These are phyloP conservation scores for Fusarium sp. DNA, from an alignment of 2,329 filamentous ascomycete species.

Conservation along the genomic window DNA sequence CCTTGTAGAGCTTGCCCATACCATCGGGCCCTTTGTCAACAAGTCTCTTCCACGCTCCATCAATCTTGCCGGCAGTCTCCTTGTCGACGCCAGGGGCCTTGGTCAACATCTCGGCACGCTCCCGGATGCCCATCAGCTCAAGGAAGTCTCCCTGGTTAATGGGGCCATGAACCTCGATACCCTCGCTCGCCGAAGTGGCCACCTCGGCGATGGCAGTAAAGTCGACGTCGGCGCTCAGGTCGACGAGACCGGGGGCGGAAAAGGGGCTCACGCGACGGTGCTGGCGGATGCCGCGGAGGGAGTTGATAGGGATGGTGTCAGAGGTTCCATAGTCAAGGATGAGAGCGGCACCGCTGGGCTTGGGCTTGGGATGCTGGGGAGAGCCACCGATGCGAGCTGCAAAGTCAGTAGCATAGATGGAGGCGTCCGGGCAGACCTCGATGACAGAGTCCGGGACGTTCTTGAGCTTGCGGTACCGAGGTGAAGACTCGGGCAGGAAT, in stretches of 20 bases:
- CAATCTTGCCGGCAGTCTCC: conserved; percentile 66
- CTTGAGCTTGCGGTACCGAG: conserved; percentile 79
- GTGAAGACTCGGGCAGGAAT: conserved; percentile 82
- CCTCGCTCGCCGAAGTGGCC: conserved; percentile 75
- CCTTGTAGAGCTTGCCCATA: conserved; percentile 97
- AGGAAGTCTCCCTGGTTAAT: conserved; percentile 86
- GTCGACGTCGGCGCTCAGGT: conserved; percentile 92
- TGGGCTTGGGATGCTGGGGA: conserved; percentile 59
- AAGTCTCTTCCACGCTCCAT: conserved; percentile 78
- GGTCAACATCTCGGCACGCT: conserved; percentile 74
- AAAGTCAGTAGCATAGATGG: conserved; percentile 81
- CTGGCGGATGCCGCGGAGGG: conserved; percentile 82
- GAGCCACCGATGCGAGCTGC: conserved; percentile 82
- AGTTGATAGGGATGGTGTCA: conserved; percentile 82
- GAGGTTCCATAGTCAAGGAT: conserved; percentile 93
- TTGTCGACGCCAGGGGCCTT: conserved; percentile 53
- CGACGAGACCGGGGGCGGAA: conserved; percentile 78
- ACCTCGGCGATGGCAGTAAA: conserved; percentile 86
- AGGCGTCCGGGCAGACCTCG: conserved; percentile 88
- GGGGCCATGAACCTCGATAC: conserved; percentile 91
- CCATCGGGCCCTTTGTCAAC: conserved; percentile 82
- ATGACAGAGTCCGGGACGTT: conserved; percentile 73
- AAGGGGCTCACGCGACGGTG: conserved; percentile 84
- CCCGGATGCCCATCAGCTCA: conserved; percentile 78
- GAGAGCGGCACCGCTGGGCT: conserved; percentile 83